These are phyloP conservation scores for Acidiella bohemica DNA, from an alignment of 495 filamentous ascomycete species.

Conservation along the genomic window DNA sequence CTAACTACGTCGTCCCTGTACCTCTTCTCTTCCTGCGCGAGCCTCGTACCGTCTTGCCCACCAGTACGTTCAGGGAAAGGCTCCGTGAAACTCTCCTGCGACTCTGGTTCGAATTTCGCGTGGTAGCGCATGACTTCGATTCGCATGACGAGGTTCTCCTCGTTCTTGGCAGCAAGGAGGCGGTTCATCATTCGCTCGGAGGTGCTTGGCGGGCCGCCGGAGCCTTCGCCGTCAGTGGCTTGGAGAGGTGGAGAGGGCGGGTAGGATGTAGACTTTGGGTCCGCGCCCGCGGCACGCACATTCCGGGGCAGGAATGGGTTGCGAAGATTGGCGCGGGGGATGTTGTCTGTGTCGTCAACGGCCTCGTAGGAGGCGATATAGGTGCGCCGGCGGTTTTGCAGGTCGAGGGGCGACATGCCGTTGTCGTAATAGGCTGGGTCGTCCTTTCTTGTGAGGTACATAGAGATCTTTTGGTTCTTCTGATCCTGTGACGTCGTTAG, in stretches of 20 bases:
- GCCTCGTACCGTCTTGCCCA: conserved; percentile 19
- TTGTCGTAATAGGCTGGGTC: conserved; percentile 64
- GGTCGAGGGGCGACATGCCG: conserved; percentile 34
- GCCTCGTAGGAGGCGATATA: conserved; percentile 86
- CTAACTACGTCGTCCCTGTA: conserved; percentile 44
- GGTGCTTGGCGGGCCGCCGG: conserved; percentile 35
- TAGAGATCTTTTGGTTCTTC: conserved; percentile 43
- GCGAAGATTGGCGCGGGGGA: conserved; percentile 48
- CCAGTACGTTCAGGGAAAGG: conserved; percentile 9
- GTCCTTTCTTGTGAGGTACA: conserved; percentile 63
- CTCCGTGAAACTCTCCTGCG: conserved; percentile 32
- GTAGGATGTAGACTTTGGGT: conserved; percentile 20
- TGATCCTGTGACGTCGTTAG: conserved; percentile 10
- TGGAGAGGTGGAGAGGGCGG: conserved; percentile 8
- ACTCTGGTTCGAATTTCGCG: conserved; percentile 60
- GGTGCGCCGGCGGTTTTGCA: conserved; percentile 65
- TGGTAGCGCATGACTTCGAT: conserved; percentile 75
- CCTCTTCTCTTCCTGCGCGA: conserved; percentile 35
- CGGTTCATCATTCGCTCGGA: conserved; percentile 3
- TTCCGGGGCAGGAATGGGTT: conserved; percentile 51
- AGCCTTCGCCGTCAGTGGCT: conserved; percentile 18
- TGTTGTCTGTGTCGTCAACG: conserved; percentile 77
- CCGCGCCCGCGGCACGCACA: conserved; percentile 41
- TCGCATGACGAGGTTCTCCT: conserved; percentile 63
- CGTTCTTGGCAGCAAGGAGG: conserved; percentile 21